Evolutionary conservation across 1,139 yeast species (phyloP).

Genomic region (Saccharomyces pastorianus): DNA sequence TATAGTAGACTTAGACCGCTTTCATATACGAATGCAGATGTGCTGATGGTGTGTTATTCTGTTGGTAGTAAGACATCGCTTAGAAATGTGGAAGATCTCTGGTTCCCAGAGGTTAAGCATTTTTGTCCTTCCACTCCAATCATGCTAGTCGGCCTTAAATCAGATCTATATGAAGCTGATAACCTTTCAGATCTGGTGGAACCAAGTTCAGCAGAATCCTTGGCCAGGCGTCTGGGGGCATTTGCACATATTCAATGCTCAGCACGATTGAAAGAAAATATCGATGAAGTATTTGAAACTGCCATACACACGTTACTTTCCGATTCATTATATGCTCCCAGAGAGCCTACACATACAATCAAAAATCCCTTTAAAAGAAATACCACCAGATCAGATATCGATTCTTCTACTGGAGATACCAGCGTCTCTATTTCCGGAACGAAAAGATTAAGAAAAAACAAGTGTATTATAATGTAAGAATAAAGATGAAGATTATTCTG

Average conservation of each 20-base stretch:
- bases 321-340: constrained; percentile 9
- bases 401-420: not conserved
- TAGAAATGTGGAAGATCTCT: constrained; percentile 66
- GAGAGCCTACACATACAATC: constrained; percentile 6
- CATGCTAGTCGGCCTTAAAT: constrained; percentile 69
- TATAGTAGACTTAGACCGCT: constrained; percentile 78
- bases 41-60: constrained; percentile 68
- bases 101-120: constrained; percentile 82
- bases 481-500: not conserved
- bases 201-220: constrained; percentile 24
- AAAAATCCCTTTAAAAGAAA: constrained; percentile 10
- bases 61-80: constrained; percentile 57
- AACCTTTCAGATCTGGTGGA: constrained; percentile 11
- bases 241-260: constrained; percentile 75
- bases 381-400: not conserved
- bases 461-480: constrained; percentile 8
- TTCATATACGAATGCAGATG: constrained; percentile 74
- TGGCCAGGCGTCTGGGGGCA: constrained; percentile 65
- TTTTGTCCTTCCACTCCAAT: constrained; percentile 77
- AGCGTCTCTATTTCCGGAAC: constrained; percentile 1
- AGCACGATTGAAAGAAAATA: constrained; percentile 61
- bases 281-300: constrained; percentile 55
- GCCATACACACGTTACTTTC: constrained; percentile 24
- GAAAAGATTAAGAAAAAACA: constrained; percentile 6
- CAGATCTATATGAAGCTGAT: constrained; percentile 46